These are phyloP conservation scores for Fraxinus floribunda DNA, from an alignment of 305 asterid genomes.

Conservation along the genomic window DNA sequence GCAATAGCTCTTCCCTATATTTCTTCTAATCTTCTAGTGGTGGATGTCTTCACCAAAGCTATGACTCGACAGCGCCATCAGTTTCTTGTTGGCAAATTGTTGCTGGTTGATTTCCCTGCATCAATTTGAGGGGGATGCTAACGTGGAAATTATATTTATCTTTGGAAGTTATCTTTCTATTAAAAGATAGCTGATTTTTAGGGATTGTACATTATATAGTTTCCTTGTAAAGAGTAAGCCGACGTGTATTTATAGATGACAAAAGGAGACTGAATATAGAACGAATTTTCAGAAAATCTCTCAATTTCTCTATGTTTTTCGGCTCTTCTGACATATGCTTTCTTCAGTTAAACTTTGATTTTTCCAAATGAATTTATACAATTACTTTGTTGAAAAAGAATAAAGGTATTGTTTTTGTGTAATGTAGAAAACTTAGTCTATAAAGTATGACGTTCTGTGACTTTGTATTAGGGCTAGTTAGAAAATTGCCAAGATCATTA, in stretches of 20 bases:
- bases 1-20: neutral
- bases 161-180: neutral
- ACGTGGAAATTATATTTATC: neutral
- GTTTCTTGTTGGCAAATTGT: neutral
- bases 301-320: neutral
- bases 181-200: neutral
- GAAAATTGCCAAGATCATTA: neutral
- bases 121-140: neutral
- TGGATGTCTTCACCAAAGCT: neutral
- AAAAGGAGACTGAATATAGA: neutral
- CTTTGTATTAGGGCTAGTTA: constrained; percentile 6
- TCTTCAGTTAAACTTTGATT: neutral
- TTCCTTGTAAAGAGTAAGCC: neutral
- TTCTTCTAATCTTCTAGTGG: neutral
- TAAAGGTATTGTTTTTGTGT: neutral
- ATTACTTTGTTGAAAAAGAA: neutral
- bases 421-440: neutral
- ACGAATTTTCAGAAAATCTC: neutral
- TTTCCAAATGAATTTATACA: neutral
- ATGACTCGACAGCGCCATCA: neutral
- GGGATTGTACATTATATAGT: neutral
- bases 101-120: neutral
- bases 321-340: neutral
- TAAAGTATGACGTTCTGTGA: neutral
- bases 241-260: neutral